A percentile compares a stretch with the other conserved stretches of the same genome.
Evolutionary conservation across 2,329 filamentous ascomycete genomes (phyloP).

Genomic region (Didymella segeticola): DNA sequence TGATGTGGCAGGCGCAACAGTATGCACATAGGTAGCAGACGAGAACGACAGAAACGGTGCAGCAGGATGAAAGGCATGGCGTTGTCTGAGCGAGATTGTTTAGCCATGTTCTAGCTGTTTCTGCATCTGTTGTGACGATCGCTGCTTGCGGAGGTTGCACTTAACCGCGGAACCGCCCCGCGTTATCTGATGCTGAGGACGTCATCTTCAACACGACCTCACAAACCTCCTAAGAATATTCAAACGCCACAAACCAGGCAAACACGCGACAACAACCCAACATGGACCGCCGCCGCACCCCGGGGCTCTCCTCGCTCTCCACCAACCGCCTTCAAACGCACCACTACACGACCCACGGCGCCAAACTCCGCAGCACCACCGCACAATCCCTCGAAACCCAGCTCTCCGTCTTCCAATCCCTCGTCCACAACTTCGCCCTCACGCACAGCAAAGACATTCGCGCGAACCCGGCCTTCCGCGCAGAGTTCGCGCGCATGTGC

Average conservation of each 20-base stretch:
- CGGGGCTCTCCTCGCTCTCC: constrained; percentile 80
- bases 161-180: neutral
- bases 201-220: constrained; percentile 1
- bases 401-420: constrained; percentile 92
- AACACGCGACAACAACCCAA: too few relatives aligned
- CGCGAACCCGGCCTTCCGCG: constrained; percentile 91
- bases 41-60: too few relatives aligned
- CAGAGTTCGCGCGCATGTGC: constrained; percentile 98
- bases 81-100: neutral
- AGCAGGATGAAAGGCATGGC: neutral
- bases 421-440: constrained; percentile 92
- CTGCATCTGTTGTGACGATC: neutral
- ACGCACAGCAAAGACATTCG: constrained; percentile 96
- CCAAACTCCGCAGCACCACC: constrained; percentile 82
- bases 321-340: constrained; percentile 71
- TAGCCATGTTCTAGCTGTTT: neutral
- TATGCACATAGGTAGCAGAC: neutral
- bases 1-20: neutral
- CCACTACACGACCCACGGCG: constrained; percentile 90
- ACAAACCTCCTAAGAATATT: too few relatives aligned
- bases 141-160: neutral
- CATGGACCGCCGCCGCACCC: constrained; percentile 72
- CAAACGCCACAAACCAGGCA: too few relatives aligned
- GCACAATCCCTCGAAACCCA: constrained; percentile 88
- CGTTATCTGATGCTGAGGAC: neutral